phyloP scores from a whole-genome alignment of 305 asterid genomes.

The Solanum hybrid region DNA sequence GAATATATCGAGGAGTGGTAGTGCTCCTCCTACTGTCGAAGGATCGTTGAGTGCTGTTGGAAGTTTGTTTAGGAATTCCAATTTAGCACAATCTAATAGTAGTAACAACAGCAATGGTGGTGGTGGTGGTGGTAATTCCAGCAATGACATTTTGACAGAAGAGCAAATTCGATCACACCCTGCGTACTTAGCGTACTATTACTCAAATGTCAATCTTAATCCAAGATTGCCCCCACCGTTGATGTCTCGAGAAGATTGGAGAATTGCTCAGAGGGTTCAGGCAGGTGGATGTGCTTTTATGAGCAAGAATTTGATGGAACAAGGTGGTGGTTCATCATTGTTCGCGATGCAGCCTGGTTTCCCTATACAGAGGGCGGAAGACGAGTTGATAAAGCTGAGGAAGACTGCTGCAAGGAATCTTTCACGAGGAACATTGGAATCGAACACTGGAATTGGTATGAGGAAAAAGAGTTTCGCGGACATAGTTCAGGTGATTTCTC shows the following conservation, averaged over 20 bases:
- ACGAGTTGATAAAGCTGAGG: conserved; percentile 44
- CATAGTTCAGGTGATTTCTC: conserved; percentile 55
- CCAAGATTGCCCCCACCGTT: conserved; percentile 71
- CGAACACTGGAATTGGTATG: conserved; percentile 48
- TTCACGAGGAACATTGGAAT: conserved; percentile 40
- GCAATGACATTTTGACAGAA: conserved; percentile 34
- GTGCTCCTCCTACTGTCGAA: conserved; percentile 76
- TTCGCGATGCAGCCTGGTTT: conserved; percentile 41
- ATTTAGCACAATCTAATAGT: conserved; percentile 19
- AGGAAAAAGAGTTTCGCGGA: conserved; percentile 92
- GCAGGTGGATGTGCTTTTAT: conserved; percentile 38
- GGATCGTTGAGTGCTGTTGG: conserved; percentile 57
- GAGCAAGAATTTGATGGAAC: conserved; percentile 23
- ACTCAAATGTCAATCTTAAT: conserved; percentile 68
- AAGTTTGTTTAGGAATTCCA: conserved; percentile 35
- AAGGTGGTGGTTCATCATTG: conserved; percentile 32
- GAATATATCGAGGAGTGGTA: conserved; percentile 59
- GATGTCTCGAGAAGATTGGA: conserved; percentile 67
- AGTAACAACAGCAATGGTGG: conserved; percentile 1
- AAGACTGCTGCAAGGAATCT: conserved; percentile 55
- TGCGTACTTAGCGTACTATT: conserved; percentile 65
- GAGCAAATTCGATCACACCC: conserved; percentile 84
- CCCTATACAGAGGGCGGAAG: conserved; percentile 37
- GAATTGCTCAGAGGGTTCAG: conserved; percentile 60
- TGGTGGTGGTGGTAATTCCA: conserved; percentile 7